phyloP scores from a whole-genome alignment of 2,329 filamentous ascomycete species.

The Cytospora piceicola region DNA sequence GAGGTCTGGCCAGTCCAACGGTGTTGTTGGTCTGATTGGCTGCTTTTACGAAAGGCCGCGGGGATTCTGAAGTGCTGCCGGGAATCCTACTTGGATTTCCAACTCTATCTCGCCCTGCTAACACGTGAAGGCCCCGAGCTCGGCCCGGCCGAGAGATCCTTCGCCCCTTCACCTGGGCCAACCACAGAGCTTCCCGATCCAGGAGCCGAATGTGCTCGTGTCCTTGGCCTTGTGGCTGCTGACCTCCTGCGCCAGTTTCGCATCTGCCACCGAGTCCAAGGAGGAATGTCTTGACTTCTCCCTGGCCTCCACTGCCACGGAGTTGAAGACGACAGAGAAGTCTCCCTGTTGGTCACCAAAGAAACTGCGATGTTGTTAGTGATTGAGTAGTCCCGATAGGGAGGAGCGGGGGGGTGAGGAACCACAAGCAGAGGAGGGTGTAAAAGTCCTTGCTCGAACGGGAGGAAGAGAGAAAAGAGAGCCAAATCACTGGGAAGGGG shows the following conservation, averaged over 20 bases:
- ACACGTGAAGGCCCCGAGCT: neutral
- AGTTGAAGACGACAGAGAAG: constrained; percentile 61
- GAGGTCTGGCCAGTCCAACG: too few species aligned
- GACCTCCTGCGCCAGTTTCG: neutral
- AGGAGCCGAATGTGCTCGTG: constrained; percentile 7
- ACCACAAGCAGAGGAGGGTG: neutral
- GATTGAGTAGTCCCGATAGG: constrained; percentile 12
- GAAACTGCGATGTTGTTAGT: constrained; percentile 58
- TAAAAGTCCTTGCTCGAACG: too few species aligned
- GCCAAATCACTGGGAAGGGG: neutral
- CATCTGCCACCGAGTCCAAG: constrained; percentile 1
- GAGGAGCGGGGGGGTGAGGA: too few species aligned
- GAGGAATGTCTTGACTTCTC: neutral
- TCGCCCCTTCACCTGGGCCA: constrained; percentile 18
- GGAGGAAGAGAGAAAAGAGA: neutral
- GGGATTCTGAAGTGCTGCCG: neutral
- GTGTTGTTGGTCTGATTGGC: too few species aligned
- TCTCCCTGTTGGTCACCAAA: constrained; percentile 74
- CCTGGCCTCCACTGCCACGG: constrained; percentile 46
- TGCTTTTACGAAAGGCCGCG: too few species aligned
- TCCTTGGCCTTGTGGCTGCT: neutral
- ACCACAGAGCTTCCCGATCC: constrained; percentile 18
- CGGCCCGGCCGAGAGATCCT: neutral
- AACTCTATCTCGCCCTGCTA: neutral
- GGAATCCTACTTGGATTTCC: neutral